Evolutionary conservation across 371 early-diverging fungal genomes (phyloP).

Genomic region (Thermomucor indicae-seudaticae): DNA sequence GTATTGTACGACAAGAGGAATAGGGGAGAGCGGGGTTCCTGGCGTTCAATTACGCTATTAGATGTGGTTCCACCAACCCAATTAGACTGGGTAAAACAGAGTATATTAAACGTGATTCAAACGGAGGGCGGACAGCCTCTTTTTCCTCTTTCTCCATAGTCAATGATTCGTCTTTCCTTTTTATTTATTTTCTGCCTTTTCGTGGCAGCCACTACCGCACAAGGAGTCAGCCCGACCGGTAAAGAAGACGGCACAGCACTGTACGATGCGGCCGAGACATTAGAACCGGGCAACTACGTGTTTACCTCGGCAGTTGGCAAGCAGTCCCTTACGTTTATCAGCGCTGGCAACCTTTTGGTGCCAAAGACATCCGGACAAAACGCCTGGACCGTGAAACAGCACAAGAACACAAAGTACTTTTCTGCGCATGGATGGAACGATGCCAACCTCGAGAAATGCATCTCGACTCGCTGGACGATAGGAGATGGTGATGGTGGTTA

Average conservation of each 20-base stretch:
- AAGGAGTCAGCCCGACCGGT: slow-evolving; percentile 25
- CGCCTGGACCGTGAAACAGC: slow-evolving; percentile 20
- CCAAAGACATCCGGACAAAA: slow-evolving; percentile 4
- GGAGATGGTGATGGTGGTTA: not conserved
- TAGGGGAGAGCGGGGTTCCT: no score
- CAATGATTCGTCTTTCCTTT: slow-evolving; percentile 10
- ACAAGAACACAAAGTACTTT: slow-evolving; percentile 19
- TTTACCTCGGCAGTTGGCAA: slow-evolving; percentile 12
- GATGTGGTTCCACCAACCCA: no score
- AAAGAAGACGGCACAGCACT: slow-evolving; percentile 23
- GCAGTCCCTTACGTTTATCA: slow-evolving; percentile 14
- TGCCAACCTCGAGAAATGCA: slow-evolving; percentile 21
- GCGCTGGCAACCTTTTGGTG: slow-evolving; percentile 13
- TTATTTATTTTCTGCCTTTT: slow-evolving; percentile 1
- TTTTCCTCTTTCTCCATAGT: slow-evolving; percentile 1
- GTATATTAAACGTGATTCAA: no score
- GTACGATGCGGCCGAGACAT: slow-evolving; percentile 11
- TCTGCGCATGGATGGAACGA: slow-evolving; percentile 21
- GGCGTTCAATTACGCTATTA: no score
- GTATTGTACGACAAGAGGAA: no score
- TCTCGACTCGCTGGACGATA: slow-evolving; percentile 31
- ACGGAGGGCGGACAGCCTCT: no score
- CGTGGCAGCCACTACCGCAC: slow-evolving; percentile 7
- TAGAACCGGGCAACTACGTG: slow-evolving; percentile 14
- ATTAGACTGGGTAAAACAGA: no score